Evolutionary conservation across 1,139 yeast species (phyloP), one percentile per base, ranked within the genome.

Genomic region (Meyerozyma elateridarum): DNA sequence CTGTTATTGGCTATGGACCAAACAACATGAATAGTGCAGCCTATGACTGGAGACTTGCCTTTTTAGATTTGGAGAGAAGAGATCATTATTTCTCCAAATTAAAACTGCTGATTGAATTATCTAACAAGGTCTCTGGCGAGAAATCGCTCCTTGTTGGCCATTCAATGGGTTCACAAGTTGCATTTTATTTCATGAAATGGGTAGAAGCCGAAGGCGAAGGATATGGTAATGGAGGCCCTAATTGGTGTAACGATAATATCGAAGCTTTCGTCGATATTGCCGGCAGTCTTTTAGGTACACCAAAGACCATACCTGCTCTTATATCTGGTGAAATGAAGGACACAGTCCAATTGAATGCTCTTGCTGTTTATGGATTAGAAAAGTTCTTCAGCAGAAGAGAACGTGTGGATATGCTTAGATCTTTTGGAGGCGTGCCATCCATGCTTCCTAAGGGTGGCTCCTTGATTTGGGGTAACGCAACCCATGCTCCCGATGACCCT

Each of bases 291-390:
- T 65, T 91, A 36, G 98, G 98, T 2, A 88, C 97, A 0, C 98
- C 98, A 1, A 91, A 91, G 55, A 83, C 95, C 0, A 75, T 88
- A 20, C 88, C 95, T 0, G 96, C 96, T 0, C 64, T 91, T 38
- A 59, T 93, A 14, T 85, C 96, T 13, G 98, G 98, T 16, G 98
- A 91, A 59, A 91, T 93, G 98, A 85, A 81, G 55, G 98, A 91
- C 53, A 91, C 98, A 0, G 94, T 93, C 17, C 96, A 91, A 49
- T 67, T 91, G 52, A 91, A 91, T 54, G 82, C 94, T 2, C 62
- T 91, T 42, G 98, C 98, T 0, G 88, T 89, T 40, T 87, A 87
- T 49, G 98, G 97, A 2, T 69, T 91, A 37, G 98, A 91, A 51
- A 87, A 85, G 59, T 93, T 89, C 60, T 88, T 91, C 56, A 83